Conservation (phyloP, 2,329 filamentous ascomycete species). For the Penicillium psychrosexuale region DNA sequence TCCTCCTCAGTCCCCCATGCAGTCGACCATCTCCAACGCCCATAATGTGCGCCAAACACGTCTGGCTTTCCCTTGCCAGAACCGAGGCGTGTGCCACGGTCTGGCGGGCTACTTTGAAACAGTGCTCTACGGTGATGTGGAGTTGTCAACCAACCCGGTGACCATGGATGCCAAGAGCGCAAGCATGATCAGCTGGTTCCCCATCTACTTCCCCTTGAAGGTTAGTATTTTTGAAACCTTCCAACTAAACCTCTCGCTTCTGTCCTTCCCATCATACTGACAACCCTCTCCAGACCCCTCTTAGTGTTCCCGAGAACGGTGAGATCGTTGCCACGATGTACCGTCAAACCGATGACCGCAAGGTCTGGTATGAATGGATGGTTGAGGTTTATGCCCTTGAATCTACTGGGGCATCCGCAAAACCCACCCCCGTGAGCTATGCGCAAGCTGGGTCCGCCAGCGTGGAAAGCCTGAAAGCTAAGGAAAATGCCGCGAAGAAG, state of each 20-base stretch:
- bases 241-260: background rate
- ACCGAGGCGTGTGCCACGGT: constrained; percentile 83
- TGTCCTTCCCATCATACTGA: background rate
- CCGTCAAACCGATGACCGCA: constrained; percentile 89
- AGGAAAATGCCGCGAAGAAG: constrained; percentile 13
- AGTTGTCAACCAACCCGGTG: constrained; percentile 89
- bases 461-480: constrained; percentile 21
- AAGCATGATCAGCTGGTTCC: constrained; percentile 99
- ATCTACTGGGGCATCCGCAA: constrained; percentile 16
- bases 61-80: constrained; percentile 71
- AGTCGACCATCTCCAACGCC: constrained; percentile 68
- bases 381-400: constrained; percentile 70
- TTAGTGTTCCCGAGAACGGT: constrained; percentile 78
- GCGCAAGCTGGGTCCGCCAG: constrained; percentile 27
- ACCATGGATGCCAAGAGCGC: constrained; percentile 89
- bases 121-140: constrained; percentile 80
- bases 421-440: constrained; percentile 31
- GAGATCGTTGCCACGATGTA: constrained; percentile 92
- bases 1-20: constrained; percentile 29
- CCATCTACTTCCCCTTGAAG: constrained; percentile 95
- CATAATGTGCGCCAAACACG: constrained; percentile 83
- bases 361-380: constrained; percentile 98
- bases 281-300: constrained; percentile 62
- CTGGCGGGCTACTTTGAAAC: constrained; percentile 95
- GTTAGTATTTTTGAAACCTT: constrained; percentile 49